Base-by-base conservation (phyloP, 768 basidiomycete genomes). In the Obba rivulosa region DNA sequence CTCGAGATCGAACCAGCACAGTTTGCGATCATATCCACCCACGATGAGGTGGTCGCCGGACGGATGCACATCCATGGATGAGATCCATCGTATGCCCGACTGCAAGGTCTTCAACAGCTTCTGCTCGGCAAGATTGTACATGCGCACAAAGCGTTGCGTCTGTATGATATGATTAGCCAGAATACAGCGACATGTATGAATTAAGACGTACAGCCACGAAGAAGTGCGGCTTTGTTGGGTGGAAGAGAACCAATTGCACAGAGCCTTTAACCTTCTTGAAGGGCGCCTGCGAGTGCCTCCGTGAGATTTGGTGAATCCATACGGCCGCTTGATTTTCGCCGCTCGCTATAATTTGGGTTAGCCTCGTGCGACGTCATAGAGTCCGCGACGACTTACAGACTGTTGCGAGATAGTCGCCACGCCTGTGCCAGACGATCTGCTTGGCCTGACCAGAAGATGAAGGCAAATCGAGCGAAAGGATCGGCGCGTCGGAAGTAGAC, bases 1-100 rank as follows among this genome's bases (percentile, higher is more conserved):
- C 61, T 98, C 96, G 55, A 99, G 74, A 71, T 99, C 96, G 66
- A 98, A 98, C 96, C 96, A 99, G 66, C 92, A 94, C 14, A 99
- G 71, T 66, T 97, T 96, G 57, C 89, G 85, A 71, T 99, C 96
- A 66, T 98, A 98, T 41, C 92, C 92, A 50, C 96, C 96, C 43
- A 99, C 90, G 52, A 99, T 92, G 52, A 99, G 73, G 72, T 99
- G 93, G 60, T 98, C 94, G 23, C 92, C 92, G 43, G 87, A 86
- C 18, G 95, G 91, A 68, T 99, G 96, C 21, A 99, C 79, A 63
- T 98, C 94, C 85, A 99, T 86, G 9, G 82, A 89, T 31, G 93
- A 96, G 62, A 99, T 97, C 95, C 95, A 98, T 64, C 82, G 85
- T 54, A 95, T 88, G 45, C 94, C 94, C n/a, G 94, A 90, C 61